These are phyloP conservation scores for Suhomyces canberraensis DNA, from an alignment of 805 yeast genomes.

Conservation along the genomic window DNA sequence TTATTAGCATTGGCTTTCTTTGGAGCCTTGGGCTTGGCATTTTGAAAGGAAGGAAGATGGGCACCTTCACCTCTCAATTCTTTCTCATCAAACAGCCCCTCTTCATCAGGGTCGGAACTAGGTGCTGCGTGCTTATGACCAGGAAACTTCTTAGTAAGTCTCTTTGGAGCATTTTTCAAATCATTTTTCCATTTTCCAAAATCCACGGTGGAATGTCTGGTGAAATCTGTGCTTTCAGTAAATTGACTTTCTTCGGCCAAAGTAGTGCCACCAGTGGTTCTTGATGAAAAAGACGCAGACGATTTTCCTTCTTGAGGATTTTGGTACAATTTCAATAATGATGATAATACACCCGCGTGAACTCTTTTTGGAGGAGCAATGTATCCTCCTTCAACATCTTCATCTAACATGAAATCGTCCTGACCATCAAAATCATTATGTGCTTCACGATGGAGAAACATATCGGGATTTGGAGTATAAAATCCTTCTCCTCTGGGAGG, in stretches of 20 bases:
- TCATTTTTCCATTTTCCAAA: slow-evolving; percentile 28
- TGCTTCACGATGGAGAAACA: slow-evolving; percentile 27
- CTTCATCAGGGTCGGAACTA: slow-evolving; percentile 10
- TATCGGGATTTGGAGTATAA: slow-evolving; percentile 45
- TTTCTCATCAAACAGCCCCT: slow-evolving; percentile 13
- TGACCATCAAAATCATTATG: slow-evolving; percentile 23
- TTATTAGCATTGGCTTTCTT: slow-evolving; percentile 16
- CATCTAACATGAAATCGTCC: slow-evolving; percentile 29
- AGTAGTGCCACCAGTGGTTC: slow-evolving; percentile 15
- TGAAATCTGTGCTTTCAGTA: slow-evolving; percentile 2
- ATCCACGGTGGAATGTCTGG: slow-evolving; percentile 12
- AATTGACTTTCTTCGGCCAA: slow-evolving; percentile 20
- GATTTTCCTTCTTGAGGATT: slow-evolving; percentile 34
- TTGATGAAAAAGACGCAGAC: slow-evolving; percentile 21
- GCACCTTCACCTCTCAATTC: slow-evolving; percentile 11
- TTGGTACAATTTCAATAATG: slow-evolving; percentile 69
- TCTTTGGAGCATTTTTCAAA: slow-evolving; percentile 25
- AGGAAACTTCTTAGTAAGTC: slow-evolving; percentile 11
- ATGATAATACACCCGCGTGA: slow-evolving; percentile 82
- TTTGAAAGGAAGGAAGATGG: slow-evolving; percentile 41
- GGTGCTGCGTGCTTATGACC: slow-evolving; percentile 2
- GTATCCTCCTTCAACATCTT: slow-evolving; percentile 31
- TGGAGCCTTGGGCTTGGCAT: slow-evolving; percentile 40
- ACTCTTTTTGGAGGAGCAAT: slow-evolving; percentile 50
- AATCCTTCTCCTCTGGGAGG: slow-evolving; percentile 13